Percentiles rank a stretch among this genome's conserved stretches.
These are phyloP conservation scores for Malus hybrid DNA, from an alignment of 331 rosid genomes.

Conservation along the genomic window DNA sequence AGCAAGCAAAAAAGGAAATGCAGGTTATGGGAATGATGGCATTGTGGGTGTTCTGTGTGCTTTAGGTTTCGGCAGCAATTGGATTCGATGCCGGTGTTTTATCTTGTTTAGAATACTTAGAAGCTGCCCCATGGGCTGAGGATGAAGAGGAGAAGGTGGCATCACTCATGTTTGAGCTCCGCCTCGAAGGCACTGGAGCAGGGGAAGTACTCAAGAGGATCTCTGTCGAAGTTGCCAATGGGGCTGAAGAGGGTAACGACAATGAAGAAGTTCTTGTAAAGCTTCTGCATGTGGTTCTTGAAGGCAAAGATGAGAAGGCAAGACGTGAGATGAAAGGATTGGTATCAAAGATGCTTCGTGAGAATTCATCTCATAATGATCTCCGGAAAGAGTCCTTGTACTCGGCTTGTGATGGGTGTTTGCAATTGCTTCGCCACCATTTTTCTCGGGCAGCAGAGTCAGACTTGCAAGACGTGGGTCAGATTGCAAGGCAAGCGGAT, in stretches of 20 bases:
- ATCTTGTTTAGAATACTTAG: conserved; percentile 94
- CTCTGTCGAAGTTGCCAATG: conserved; percentile 57
- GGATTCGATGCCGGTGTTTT: conserved; percentile 94
- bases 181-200: conserved; percentile 78
- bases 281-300: conserved; percentile 92
- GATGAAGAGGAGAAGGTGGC: conserved; percentile 99
- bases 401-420: conserved; percentile 68
- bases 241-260: conserved; percentile 63
- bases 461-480: conserved; percentile 54
- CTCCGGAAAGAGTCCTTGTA: conserved; percentile 83
- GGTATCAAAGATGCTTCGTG: conserved; percentile 87
- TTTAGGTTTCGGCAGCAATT: conserved; percentile 89
- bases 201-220: conserved; percentile 92
- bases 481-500: conserved; percentile 85
- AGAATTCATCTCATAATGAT: conserved; percentile 68
- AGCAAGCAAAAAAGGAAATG: conserved; percentile 1
- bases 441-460: conserved; percentile 57
- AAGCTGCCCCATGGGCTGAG: conserved; percentile 98
- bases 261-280: conserved; percentile 81
- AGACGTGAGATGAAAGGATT: conserved; percentile 92
- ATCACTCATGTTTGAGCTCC: conserved; percentile 76
- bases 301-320: conserved; percentile 98
- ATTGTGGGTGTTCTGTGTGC: conserved; percentile 5
- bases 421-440: conserved; percentile 58
- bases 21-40: conserved; percentile 2